Conservation (phyloP, 208 protist genomes). For the Trypanosoma grayi region DNA sequence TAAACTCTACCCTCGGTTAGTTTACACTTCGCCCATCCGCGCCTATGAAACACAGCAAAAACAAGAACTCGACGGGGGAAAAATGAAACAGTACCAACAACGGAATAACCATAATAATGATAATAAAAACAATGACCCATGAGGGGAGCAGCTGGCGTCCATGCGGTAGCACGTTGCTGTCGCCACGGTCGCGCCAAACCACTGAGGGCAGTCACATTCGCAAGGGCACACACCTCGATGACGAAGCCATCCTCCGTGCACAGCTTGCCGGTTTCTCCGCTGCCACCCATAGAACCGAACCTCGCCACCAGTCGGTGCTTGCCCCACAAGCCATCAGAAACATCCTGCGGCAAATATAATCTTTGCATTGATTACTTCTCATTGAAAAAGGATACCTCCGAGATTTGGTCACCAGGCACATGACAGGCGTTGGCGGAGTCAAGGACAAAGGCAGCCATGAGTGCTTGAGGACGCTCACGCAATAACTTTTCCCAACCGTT, state of each 20-base stretch:
- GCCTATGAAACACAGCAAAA: neutral
- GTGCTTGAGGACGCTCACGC: constrained; percentile 44
- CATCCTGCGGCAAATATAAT: neutral
- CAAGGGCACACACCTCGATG: too few species aligned
- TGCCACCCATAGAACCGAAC: too few species aligned
- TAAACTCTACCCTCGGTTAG: neutral
- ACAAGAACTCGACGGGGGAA: neutral
- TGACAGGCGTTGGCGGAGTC: constrained; percentile 66
- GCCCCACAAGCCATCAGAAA: too few species aligned
- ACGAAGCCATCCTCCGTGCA: too few species aligned
- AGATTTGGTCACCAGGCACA: constrained; percentile 58
- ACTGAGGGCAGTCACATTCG: too few species aligned
- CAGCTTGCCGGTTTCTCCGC: too few species aligned
- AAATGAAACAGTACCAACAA: neutral
- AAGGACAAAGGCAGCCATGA: constrained; percentile 56
- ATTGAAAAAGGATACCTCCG: constrained; percentile 34
- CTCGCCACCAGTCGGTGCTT: too few species aligned
- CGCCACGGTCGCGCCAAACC: too few species aligned
- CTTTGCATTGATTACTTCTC: constrained; percentile 5
- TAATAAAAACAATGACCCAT: constrained; percentile 9
- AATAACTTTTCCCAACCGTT: constrained; percentile 51
- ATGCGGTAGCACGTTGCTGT: too few species aligned
- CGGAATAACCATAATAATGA: constrained; percentile 16
- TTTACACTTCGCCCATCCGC: neutral
- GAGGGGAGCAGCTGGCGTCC: neutral